Evolutionary conservation across 345 rosid species (phyloP).

Genomic region (Pistacia integerrima): DNA sequence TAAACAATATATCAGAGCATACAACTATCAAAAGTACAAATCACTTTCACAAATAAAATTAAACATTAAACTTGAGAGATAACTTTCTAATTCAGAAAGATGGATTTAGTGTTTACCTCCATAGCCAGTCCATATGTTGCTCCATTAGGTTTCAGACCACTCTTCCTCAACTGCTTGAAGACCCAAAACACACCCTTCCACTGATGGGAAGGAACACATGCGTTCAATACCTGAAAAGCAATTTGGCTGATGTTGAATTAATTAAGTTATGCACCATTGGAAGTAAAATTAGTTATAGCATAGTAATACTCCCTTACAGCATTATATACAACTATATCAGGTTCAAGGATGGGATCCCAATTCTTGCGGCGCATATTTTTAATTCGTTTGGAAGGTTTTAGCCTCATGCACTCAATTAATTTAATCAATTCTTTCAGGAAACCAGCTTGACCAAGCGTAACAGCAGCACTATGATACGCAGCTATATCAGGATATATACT

Average conservation of each 20-base stretch:
- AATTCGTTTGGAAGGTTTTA: slow-evolving; percentile 55
- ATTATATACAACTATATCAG: slow-evolving; percentile 86
- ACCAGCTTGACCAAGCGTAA: slow-evolving; percentile 91
- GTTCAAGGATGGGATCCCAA: slow-evolving; percentile 87
- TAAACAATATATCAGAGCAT: not conserved
- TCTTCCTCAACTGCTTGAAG: slow-evolving; percentile 76
- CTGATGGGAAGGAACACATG: slow-evolving; percentile 78
- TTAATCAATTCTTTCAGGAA: slow-evolving; percentile 67
- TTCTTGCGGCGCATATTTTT: slow-evolving; percentile 51
- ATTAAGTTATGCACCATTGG: not conserved
- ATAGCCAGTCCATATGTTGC: slow-evolving; percentile 97
- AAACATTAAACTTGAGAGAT: too few species aligned
- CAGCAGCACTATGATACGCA: slow-evolving; percentile 78
- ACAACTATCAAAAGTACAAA: not conserved
- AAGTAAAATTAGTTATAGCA: slow-evolving; percentile 5
- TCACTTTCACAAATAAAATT: not conserved
- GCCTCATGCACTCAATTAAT: slow-evolving; percentile 75
- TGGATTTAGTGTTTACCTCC: slow-evolving; percentile 64
- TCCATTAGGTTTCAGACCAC: slow-evolving; percentile 81
- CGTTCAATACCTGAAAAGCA: slow-evolving; percentile 69
- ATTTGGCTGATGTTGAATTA: slow-evolving; percentile 11
- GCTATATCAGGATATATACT: slow-evolving; percentile 90
- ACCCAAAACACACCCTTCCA: slow-evolving; percentile 97
- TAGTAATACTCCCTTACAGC: slow-evolving; percentile 63
- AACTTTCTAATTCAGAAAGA: too few species aligned